phyloP scores from a whole-genome alignment of 441 rosid genomes.

The Heliophila coronopifolia region DNA sequence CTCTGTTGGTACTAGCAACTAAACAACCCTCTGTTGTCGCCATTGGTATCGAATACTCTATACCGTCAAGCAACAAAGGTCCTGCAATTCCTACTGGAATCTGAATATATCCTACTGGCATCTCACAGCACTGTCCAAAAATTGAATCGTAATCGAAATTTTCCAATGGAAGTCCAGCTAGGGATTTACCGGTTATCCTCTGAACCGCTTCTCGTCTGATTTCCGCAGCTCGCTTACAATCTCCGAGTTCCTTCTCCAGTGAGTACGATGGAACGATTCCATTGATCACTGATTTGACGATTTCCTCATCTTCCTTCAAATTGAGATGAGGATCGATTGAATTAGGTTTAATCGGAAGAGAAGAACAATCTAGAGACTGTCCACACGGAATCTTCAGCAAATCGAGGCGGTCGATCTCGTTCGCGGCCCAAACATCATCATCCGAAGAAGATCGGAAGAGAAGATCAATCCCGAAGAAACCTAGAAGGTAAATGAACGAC shows the following conservation, averaged over 20 bases:
- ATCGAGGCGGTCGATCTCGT: conserved; percentile 24
- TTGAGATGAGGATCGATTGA: conserved; percentile 1
- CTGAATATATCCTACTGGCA: conserved; percentile 54
- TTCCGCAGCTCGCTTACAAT: conserved; percentile 41
- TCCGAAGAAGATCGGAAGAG: conserved; percentile 39
- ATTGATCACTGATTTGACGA: conserved; percentile 35
- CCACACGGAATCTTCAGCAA: conserved; percentile 30
- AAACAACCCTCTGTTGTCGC: conserved; percentile 57
- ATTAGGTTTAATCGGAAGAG: conserved; percentile 16
- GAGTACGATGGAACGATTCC: conserved; percentile 41
- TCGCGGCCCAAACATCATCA: conserved; percentile 33
- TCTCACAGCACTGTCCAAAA: conserved; percentile 57
- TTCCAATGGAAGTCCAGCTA: conserved; percentile 40
- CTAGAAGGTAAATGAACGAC: conserved; percentile 42
- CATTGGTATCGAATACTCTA: conserved; percentile 47
- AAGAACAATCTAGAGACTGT: conserved; percentile 36
- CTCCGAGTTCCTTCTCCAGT: conserved; percentile 42
- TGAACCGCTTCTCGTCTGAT: conserved; percentile 47
- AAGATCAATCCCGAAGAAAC: conserved; percentile 48
- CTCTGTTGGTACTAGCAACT: conserved; percentile 55
- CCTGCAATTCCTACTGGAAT: conserved; percentile 57
- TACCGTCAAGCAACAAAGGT: conserved; percentile 44
- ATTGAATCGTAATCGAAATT: conserved; percentile 44
- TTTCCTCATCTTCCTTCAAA: conserved; percentile 38
- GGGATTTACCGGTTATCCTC: conserved; percentile 41